Base-by-base conservation (phyloP, 106 monocot species). In the Dendrobium chrysotoxum region DNA sequence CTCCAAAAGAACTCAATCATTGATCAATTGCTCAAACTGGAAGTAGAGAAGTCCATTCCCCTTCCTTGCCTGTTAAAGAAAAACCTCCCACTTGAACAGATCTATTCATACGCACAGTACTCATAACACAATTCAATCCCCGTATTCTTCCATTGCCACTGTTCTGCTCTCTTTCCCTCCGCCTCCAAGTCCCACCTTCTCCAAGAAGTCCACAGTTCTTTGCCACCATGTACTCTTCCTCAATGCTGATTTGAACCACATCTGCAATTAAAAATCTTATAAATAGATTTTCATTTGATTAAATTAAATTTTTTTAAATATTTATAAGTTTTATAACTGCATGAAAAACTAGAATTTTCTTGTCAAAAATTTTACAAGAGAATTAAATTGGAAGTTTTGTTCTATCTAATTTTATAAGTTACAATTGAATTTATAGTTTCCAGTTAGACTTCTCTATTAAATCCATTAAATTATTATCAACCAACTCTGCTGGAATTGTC, bases 231-330 rank as follows among this genome's bases (percentile, higher is more conserved):
- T 82, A 67, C 58, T 88, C 85, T 12, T 88, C 88, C 80, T 80
- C 85, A 78, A 83, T 74, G 16, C 80, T 83, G 41, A 61, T 66
- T 50, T 77, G 68, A 31, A 86, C 47, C 13, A 84, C 84, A 75
- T 87, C 87, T 0, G 81, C 84, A 31, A 84, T 84, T 21, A 79
- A 87, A 50, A 84, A n/a, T n/a, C n/a, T n/a, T n/a, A n/a, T n/a
- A n/a, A n/a, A n/a, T n/a, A n/a, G n/a, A n/a, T n/a, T n/a, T n/a
- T n/a, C n/a, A n/a, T n/a, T n/a, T n/a, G n/a, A n/a, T n/a, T n/a
- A n/a, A n/a, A n/a, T n/a, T n/a, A n/a, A n/a, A n/a, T n/a, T n/a
- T n/a, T n/a, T n/a, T n/a, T n/a, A n/a, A n/a, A n/a, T n/a, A n/a
- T n/a, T n/a, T n/a, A n/a, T n/a, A n/a, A n/a, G n/a, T n/a, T n/a